A percentile compares a stretch with the other conserved stretches of the same genome.
phyloP scores from a whole-genome alignment of 805 yeast genomes.

The Grigorovia humatica region DNA sequence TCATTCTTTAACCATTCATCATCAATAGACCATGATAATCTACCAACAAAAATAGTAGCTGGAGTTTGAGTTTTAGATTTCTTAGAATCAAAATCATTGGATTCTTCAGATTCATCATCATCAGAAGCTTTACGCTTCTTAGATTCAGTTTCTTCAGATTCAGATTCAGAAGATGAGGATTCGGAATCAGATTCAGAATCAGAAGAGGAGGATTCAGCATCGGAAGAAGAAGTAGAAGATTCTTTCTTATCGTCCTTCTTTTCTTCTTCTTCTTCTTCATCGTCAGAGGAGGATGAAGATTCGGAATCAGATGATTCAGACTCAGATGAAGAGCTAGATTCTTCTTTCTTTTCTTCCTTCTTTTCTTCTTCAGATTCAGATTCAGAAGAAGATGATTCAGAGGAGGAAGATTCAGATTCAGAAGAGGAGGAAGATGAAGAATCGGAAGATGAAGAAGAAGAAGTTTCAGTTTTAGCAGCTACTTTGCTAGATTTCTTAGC shows the following conservation, averaged over 20 bases:
- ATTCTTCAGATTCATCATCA: slow-evolving; percentile 31
- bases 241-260: slow-evolving; percentile 9
- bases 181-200: slow-evolving; percentile 13
- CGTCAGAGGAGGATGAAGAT: slow-evolving; percentile 9
- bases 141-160: slow-evolving; percentile 9
- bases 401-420: slow-evolving; percentile 8
- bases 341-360: slow-evolving; percentile 6
- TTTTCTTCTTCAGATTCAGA: slow-evolving; percentile 8
- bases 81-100: slow-evolving; percentile 37
- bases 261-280: slow-evolving; percentile 9
- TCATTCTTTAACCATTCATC: slow-evolving; percentile 87
- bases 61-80: slow-evolving; percentile 53
- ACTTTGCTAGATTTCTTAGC: slow-evolving; percentile 17
- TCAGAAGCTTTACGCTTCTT: slow-evolving; percentile 29
- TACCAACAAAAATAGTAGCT: slow-evolving; percentile 89
- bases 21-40: slow-evolving; percentile 94
- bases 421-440: slow-evolving; percentile 11
- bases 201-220: slow-evolving; percentile 20
- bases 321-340: slow-evolving; percentile 9
- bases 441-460: slow-evolving; percentile 11
- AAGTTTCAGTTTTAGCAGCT: slow-evolving; percentile 11
- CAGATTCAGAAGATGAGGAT: slow-evolving; percentile 28
- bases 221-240: slow-evolving; percentile 20
- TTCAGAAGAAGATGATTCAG: slow-evolving; percentile 12
- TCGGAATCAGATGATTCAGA: slow-evolving; percentile 27